These are phyloP conservation scores for Yamadazyma diospyri DNA, from an alignment of 1,139 yeast species.

Conservation along the genomic window DNA sequence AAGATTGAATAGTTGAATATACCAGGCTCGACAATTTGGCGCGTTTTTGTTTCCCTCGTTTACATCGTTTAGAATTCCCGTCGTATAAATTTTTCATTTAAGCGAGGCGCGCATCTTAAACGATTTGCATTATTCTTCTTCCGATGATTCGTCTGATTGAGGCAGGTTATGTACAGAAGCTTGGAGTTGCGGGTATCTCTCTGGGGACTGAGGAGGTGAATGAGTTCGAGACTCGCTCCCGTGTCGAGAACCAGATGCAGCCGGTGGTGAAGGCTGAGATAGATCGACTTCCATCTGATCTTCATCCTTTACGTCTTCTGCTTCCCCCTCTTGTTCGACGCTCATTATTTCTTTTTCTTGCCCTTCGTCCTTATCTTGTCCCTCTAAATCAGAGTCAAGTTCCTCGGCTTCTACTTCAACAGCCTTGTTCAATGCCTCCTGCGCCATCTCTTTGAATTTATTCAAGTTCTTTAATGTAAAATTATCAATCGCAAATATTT, in stretches of 20 bases:
- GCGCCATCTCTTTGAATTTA: slow-evolving; percentile 35
- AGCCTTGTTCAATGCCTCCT: slow-evolving; percentile 20
- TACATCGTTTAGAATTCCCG: slow-evolving; percentile 4
- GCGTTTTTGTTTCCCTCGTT: slow-evolving; percentile 1
- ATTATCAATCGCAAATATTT: slow-evolving; percentile 39
- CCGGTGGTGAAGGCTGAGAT: no score
- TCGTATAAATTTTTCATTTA: slow-evolving; percentile 3
- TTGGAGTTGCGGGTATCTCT: no score
- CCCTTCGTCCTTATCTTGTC: slow-evolving; percentile 8
- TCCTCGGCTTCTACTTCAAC: slow-evolving; percentile 7
- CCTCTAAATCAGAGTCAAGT: no score
- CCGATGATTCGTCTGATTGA: slow-evolving; percentile 25
- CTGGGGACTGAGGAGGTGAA: no score
- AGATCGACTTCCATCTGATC: slow-evolving; percentile 4
- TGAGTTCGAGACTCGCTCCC: no score
- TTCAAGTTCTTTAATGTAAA: slow-evolving; percentile 44
- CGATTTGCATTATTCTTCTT: no score
- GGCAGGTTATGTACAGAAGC: no score
- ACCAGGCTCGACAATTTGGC: not conserved
- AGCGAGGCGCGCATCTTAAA: not conserved
- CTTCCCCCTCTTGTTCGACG: slow-evolving; percentile 9
- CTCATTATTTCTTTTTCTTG: slow-evolving; percentile 4
- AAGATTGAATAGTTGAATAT: slow-evolving; percentile 4
- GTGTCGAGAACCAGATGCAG: no score
- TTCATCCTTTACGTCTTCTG: slow-evolving; percentile 9